Base-by-base conservation (phyloP, 148 eudicot genomes). In the Fagopyrum homotropicum region DNA sequence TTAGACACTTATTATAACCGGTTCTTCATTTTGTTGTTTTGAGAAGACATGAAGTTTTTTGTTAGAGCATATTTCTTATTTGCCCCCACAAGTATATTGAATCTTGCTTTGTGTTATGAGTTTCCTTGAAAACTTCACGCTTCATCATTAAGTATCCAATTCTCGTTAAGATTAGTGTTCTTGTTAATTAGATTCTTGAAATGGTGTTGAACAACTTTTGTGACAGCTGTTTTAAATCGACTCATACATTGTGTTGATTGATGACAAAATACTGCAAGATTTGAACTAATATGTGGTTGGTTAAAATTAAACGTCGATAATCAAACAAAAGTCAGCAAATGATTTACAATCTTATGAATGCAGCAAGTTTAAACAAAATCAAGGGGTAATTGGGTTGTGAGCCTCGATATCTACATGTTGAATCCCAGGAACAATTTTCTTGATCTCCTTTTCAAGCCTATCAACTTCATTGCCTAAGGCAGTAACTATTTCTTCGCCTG, bases 391-490 rank as follows among this genome's bases (percentile, higher is more conserved):
- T 10, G 98, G 99, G 75, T 92, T 92, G 81, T 92, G 97, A 79
- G 97, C 99, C 76, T 95, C 99, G 50, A 95, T 95, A 80, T 92
- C 99, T 8, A 95, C 97, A 78, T 95, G 99, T 70, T 85, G 88
- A 75, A 95, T 90, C 7, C 99, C 99, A n/a, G 99, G 99, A 69
- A 95, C 98, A 68, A 95, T 88, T 46, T 82, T 90, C 81, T 90
- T 92, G 60, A 95, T 95, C 84, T 95, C 97, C 52, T 76, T 77
- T 69, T 95, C 98, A 47, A 95, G 88, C 79, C 99, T 86, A 79
- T 95, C 98, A 60, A 95, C 99, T 85, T 95, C 99, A 75, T 94
- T 88, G 77, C 99, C 99, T 3, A 95, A 80, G 72, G 99, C 98
- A 22, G 92, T 95, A 57, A 95, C 99, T 10, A 92, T 89, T 80